Evolutionary conservation across 129 eudicot genomes (phyloP), one percentile per base, ranked within the genome.

Genomic region (Lactuca sativa): DNA sequence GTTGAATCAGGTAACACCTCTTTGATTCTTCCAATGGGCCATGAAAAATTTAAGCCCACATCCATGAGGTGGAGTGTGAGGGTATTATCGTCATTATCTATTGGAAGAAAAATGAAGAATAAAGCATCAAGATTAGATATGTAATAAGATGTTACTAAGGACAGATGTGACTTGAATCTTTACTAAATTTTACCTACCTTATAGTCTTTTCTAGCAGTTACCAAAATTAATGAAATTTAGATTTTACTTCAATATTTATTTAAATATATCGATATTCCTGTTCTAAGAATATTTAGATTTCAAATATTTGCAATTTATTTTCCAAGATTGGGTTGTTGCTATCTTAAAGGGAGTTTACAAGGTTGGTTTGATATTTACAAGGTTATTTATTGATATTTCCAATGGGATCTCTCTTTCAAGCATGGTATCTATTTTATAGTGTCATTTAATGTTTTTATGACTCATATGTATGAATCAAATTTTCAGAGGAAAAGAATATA

Each of bases 31-130:
- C 75, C 83, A 77, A 85, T 74, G 3, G 89, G 83, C 99, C 99
- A 95, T 44, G 91, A 85, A 73, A 95, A 90, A 9, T 95, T 95
- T 53, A 90, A 77, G 69, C 40, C 87, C 77, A 84, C 69, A 62
- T 90, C 99, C 92, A 71, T 95, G 80, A 95, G 89, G 47, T 85
- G 83, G 60, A 95, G 91, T 59, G 61, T 85, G 59, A 95, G 84
- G 49, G 83, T 80, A 70, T 86, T 80, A 67, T 86, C 88, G 18
- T 84, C 89, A 77, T 86, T 78, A 56, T 87, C 97, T 89, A 59
- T 36, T 12, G 12, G 34, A 61, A 54, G 12, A 44, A 31, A 16
- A 5, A 56, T 30, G 63, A 55, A 70, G 62, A 59, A 74, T 3
- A 41, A 41, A 41, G 15, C 59, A 33, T 57, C 53, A 56, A 62